These are phyloP conservation scores for Cordyceps fumosorosea DNA, from an alignment of 2,329 filamentous ascomycete species.

Conservation along the genomic window DNA sequence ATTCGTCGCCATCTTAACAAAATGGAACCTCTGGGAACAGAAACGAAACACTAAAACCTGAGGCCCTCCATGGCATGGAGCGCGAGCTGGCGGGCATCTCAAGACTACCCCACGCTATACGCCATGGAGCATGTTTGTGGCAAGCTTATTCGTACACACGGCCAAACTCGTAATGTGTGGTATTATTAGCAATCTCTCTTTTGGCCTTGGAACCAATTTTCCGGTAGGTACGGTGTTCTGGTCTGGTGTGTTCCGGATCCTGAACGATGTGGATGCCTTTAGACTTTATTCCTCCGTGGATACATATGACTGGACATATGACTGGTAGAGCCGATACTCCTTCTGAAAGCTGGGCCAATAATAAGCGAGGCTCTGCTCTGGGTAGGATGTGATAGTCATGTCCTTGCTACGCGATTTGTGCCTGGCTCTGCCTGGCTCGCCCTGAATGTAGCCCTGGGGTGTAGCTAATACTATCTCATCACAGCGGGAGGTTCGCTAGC, in stretches of 20 bases:
- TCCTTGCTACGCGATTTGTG: too few relatives aligned
- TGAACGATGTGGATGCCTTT: too few relatives aligned
- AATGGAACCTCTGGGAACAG: neutral
- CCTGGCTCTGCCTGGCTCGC: too few relatives aligned
- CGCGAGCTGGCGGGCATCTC: neutral
- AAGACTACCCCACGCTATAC: conserved; percentile 3
- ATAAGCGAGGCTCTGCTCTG: too few relatives aligned
- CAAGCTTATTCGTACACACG: neutral
- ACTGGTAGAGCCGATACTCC: too few relatives aligned
- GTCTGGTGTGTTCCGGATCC: neutral
- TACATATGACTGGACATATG: too few relatives aligned
- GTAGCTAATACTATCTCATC: too few relatives aligned
- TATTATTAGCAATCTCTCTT: conserved; percentile 10
- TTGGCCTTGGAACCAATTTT: neutral
- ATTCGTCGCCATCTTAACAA: neutral
- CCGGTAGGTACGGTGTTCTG: neutral
- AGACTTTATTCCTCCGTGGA: too few relatives aligned
- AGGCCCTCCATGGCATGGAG: too few relatives aligned
- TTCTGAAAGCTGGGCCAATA: too few relatives aligned
- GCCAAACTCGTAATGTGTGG: neutral
- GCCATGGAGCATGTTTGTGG: neutral
- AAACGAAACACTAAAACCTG: neutral
- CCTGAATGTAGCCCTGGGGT: too few relatives aligned
- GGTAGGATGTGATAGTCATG: too few relatives aligned
- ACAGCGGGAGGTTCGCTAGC: neutral